Percentiles rank a stretch among this genome's conserved stretches.
Conservation (phyloP, 345 rosid species). For the Linum usitatissimum region DNA sequence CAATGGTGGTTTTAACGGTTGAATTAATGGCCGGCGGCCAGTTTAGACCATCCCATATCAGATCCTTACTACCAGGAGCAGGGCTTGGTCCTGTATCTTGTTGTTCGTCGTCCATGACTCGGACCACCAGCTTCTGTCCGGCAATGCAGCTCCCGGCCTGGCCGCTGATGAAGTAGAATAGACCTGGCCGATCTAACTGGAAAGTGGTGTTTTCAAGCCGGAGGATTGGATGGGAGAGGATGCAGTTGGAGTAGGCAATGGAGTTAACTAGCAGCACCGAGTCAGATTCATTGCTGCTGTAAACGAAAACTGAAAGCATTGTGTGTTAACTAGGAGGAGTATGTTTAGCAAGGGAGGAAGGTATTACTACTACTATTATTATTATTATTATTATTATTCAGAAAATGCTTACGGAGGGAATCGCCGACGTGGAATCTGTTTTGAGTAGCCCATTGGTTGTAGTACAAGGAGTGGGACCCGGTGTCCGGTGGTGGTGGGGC, state of each 20-base stretch:
- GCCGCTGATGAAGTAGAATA: slow-evolving; percentile 28
- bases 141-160: slow-evolving; percentile 17
- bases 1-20: slow-evolving; percentile 16
- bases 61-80: not conserved
- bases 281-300: slow-evolving; percentile 13
- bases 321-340: not conserved
- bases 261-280: slow-evolving; percentile 25
- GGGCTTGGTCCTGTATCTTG: not conserved
- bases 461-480: slow-evolving; percentile 13
- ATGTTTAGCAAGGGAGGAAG: no score
- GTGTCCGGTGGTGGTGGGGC: slow-evolving; percentile 8
- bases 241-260: slow-evolving; percentile 14
- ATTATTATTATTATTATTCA: not conserved
- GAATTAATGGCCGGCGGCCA: slow-evolving; percentile 26
- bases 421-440: slow-evolving; percentile 28
- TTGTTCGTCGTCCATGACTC: slow-evolving; percentile 13
- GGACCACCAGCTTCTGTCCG: slow-evolving; percentile 22
- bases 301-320: slow-evolving; percentile 16
- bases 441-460: slow-evolving; percentile 21
- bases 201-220: slow-evolving; percentile 13
- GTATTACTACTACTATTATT: not conserved
- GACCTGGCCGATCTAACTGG: slow-evolving; percentile 21
- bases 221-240: slow-evolving; percentile 15
- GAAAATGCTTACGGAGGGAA: slow-evolving; percentile 21
- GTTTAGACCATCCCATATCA: slow-evolving; percentile 15